Base-by-base conservation (phyloP, 2,329 filamentous ascomycete species). In the Calonectria montana region DNA sequence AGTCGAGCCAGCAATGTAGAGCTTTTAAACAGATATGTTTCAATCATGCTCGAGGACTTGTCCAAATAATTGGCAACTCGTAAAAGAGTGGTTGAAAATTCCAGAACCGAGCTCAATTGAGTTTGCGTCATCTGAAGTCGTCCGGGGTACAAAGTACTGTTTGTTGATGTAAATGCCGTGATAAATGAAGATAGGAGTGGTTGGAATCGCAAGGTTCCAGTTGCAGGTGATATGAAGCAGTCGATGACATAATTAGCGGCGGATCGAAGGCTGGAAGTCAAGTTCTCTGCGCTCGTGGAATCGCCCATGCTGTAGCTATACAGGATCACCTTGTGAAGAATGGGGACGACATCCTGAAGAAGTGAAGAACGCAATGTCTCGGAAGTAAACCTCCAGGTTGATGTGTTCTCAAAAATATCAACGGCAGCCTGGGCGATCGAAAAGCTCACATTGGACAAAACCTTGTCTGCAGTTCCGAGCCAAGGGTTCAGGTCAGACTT, bases 321-420 rank as follows among this genome's bases (percentile, higher is more conserved):
- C 39, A 88, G 86, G 25, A 98, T 84, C 35, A 97, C 87, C 55
- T 90, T 92, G 74, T 93, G 89, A 79, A 98, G 92, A 16, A 93
- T 89, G 6, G 88, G 88, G 29, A 94, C 88, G 29, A 98, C 90
- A 48, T 88, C 88, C 21, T 88, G 88, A 70, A 94, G 90, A 61
- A 98, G 89, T 68, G 91, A 87, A 63, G 91, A 90, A 50, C 93
- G 91, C 75, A 96, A 92, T 29, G 91, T 86, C 13, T 91, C 88
- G 1, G 89, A 88, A 8, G 90, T 87, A 81, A 97, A 98, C 76
- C 92, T 93, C 97, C 96, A 99, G 6, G 92, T 95, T 35, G 91
- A 90, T 43, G 93, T 94, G 82, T 93, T 97, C 84, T 97, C 95
- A 76, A 97, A 93, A 8, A 97, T 90, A 79, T 97, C 95, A 27